phyloP scores from a whole-genome alignment of 179 eudicot genomes.

The Actinidia arguta region DNA sequence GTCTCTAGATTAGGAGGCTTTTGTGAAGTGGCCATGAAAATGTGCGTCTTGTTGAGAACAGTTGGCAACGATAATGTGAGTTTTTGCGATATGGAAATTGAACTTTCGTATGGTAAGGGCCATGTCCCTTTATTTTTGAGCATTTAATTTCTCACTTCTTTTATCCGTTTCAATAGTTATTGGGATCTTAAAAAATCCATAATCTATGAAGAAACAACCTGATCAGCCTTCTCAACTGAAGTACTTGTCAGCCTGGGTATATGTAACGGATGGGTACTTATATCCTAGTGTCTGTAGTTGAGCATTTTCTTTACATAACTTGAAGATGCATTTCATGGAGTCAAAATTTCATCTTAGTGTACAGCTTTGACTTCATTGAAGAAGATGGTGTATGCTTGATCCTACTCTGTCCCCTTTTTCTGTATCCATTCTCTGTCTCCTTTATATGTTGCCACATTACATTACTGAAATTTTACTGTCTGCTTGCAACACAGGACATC shows the following conservation, averaged over 20 bases:
- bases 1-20: not conserved
- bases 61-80: too few relatives aligned
- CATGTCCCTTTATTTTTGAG: too few relatives aligned
- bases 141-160: not conserved
- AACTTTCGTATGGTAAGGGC: too few relatives aligned
- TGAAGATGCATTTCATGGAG: not conserved
- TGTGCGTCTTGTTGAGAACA: not conserved
- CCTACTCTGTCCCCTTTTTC: too few relatives aligned
- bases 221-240: not conserved
- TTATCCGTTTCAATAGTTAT: not conserved
- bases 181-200: not conserved
- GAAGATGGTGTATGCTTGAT: not conserved
- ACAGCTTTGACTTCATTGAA: not conserved
- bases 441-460: not conserved
- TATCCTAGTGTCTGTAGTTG: not conserved
- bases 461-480: not conserved
- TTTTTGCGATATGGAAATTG: not conserved
- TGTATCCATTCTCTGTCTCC: not conserved
- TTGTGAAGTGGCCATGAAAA: not conserved
- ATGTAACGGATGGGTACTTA: too few relatives aligned
- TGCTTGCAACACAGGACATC: constrained; percentile 5
- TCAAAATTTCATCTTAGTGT: not conserved
- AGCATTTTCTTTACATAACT: not conserved
- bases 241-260: constrained; percentile 3
- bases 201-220: not conserved